A percentile compares a stretch with the other conserved stretches of the same genome.
phyloP scores from a whole-genome alignment of 805 yeast species.

The Suhomyces tanzawaensis region DNA sequence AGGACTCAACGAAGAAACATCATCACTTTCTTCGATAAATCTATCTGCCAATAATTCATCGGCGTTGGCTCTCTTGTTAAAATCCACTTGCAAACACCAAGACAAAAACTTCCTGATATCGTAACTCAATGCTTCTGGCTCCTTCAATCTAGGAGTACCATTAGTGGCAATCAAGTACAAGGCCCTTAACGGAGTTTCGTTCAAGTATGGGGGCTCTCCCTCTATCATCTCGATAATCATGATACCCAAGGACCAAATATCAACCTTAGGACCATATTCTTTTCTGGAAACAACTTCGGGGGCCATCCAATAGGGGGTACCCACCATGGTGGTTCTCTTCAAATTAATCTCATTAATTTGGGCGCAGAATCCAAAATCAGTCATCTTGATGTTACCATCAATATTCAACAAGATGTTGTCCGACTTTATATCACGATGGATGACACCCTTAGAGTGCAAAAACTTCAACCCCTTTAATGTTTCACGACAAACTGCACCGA shows the following conservation, averaged over 20 bases:
- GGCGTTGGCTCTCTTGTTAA: slow-evolving; percentile 78
- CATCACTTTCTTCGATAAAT: slow-evolving; percentile 63
- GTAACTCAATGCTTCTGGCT: slow-evolving; percentile 74
- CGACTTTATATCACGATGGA: slow-evolving; percentile 59
- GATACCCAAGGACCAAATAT: slow-evolving; percentile 80
- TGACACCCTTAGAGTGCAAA: slow-evolving; percentile 86
- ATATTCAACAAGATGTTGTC: slow-evolving; percentile 46
- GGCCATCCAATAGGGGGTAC: slow-evolving; percentile 91
- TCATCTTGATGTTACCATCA: slow-evolving; percentile 43
- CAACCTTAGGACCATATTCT: slow-evolving; percentile 79
- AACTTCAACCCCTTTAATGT: slow-evolving; percentile 89
- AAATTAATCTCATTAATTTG: slow-evolving; percentile 69
- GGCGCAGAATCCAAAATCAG: slow-evolving; percentile 55
- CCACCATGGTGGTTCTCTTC: slow-evolving; percentile 83
- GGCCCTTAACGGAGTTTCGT: slow-evolving; percentile 77
- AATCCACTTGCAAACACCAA: slow-evolving; percentile 78
- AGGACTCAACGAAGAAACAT: slow-evolving; percentile 62
- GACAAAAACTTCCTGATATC: slow-evolving; percentile 68
- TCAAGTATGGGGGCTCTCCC: slow-evolving; percentile 80
- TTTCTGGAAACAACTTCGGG: slow-evolving; percentile 81
- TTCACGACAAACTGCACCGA: slow-evolving; percentile 86
- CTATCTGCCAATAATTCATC: slow-evolving; percentile 64
- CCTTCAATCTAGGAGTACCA: slow-evolving; percentile 85
- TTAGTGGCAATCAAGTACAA: slow-evolving; percentile 73
- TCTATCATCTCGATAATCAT: slow-evolving; percentile 89